Evolutionary conservation across 345 rosid species (phyloP), one percentile per base, ranked within the genome.

Genomic region (Microthlaspi erraticum): DNA sequence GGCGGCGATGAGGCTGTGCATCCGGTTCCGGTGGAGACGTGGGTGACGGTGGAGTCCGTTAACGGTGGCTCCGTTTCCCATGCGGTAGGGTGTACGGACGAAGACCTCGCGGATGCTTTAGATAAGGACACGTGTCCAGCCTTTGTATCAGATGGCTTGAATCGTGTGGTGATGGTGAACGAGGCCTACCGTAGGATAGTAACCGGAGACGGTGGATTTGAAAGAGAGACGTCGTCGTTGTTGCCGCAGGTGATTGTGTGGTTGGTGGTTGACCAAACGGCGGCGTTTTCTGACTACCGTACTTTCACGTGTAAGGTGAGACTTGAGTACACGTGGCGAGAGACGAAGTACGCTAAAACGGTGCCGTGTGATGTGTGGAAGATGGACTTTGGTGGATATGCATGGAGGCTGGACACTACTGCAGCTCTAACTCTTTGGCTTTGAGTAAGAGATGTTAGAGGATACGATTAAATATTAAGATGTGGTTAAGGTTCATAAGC

Each of bases 281-380:
- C 61, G 74, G 5, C 75, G 75, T 67, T 54, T 41, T 10, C 1
- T n/a, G 72, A 52, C 19, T 44, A 57, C 59, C 31, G 59, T 12
- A 66, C 70, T 10, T 86, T 84, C 64, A 73, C 82, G 31, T 84
- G 88, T 74, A 61, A 53, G 63, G 84, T 81, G 48, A 72, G 82
- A 60, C 34, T 86, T 26, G 66, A 74, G 41, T 72, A 80, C 79
- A 74, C 70, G 68, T 67, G 86, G 72, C 66, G 39, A 31, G 62
- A 52, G 41, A 64, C 58, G 10, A 68, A 34, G 62, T 68, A 78
- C 13, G 60, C 61, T 38, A 45, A 67, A 65, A 74, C 78, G 70
- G 83, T 82, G 67, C 85, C 86, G 41, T 86, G 86, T 45, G 88
- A 87, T 52, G 91, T 71, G 56, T 83, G 87, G 88, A 81, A 73